These are phyloP conservation scores for Volvariella volvacea DNA, from an alignment of 1,284 basidiomycete species.

Conservation along the genomic window DNA sequence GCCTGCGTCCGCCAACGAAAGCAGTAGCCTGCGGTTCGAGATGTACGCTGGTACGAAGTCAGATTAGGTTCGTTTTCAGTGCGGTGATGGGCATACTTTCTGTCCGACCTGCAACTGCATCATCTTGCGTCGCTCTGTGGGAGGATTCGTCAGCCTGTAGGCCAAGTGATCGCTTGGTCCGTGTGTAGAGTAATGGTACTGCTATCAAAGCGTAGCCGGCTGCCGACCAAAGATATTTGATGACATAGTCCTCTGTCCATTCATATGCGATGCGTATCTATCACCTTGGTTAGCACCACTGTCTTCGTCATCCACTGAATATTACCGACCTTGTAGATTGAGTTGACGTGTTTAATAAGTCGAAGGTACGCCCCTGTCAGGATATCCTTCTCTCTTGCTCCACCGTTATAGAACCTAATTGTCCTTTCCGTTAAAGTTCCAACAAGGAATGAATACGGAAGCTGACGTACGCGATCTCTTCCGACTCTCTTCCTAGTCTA, in stretches of 20 bases:
- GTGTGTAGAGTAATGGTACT: conserved; percentile 74
- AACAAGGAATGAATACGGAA: background rate
- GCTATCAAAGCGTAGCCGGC: conserved; percentile 86
- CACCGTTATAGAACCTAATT: conserved; percentile 87
- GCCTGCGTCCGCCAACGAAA: conserved; percentile 93
- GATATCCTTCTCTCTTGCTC: conserved; percentile 79
- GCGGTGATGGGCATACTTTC: conserved; percentile 27
- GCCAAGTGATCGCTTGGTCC: conserved; percentile 35
- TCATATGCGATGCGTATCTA: conserved; percentile 80
- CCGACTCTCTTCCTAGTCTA: conserved; percentile 83
- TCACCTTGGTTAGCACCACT: background rate
- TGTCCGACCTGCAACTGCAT: conserved; percentile 39
- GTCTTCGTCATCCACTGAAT: background rate
- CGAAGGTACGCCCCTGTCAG: conserved; percentile 75
- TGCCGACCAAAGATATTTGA: conserved; percentile 93
- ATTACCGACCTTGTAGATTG: conserved; percentile 77
- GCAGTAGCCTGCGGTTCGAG: conserved; percentile 86
- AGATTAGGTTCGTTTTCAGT: background rate
- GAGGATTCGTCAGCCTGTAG: conserved; percentile 28
- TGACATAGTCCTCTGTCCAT: conserved; percentile 91
- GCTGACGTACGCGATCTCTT: conserved; percentile 85
- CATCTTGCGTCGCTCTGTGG: conserved; percentile 14
- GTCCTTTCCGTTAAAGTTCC: background rate
- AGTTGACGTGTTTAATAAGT: conserved; percentile 86
- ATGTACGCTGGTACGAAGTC: conserved; percentile 68